Percentiles rank a stretch among this genome's conserved stretches.
These are phyloP conservation scores for Peribolospora baueri DNA, from an alignment of 768 basidiomycete species.

Conservation along the genomic window DNA sequence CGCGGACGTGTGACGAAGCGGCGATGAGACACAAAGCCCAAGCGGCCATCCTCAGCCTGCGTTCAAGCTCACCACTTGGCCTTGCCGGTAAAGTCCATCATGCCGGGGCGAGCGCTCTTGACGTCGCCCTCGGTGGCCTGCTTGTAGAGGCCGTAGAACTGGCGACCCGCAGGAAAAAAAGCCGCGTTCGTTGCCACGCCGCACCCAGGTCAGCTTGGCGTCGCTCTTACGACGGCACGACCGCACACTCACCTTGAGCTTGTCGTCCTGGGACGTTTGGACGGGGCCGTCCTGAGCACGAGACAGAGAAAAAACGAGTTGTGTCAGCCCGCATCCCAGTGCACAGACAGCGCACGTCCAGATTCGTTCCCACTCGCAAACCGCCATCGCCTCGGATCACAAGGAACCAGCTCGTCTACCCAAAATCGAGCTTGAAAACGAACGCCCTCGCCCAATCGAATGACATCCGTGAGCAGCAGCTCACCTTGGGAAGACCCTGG, in stretches of 20 bases:
- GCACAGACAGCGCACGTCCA: background rate
- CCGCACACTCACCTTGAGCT: slow-evolving; percentile 42
- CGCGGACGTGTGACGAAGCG: background rate
- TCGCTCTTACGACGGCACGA: background rate
- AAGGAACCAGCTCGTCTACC: background rate
- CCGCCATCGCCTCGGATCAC: background rate
- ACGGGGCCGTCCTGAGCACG: slow-evolving; percentile 40
- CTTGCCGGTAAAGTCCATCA: slow-evolving; percentile 67
- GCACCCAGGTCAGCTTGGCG: background rate
- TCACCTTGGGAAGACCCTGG: slow-evolving; percentile 1
- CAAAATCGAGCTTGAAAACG: background rate
- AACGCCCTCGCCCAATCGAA: too few relatives aligned
- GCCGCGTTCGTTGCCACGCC: background rate
- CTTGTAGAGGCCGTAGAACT: slow-evolving; percentile 93
- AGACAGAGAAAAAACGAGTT: slow-evolving; percentile 29
- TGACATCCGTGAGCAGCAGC: background rate
- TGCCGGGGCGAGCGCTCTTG: slow-evolving; percentile 34
- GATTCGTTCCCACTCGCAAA: background rate
- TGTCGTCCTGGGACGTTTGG: slow-evolving; percentile 43
- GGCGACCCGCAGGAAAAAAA: background rate
- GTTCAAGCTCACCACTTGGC: slow-evolving; percentile 49
- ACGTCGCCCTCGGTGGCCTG: slow-evolving; percentile 61
- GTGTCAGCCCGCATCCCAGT: slow-evolving; percentile 11
- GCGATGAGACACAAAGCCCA: background rate
- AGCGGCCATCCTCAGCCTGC: background rate